phyloP scores from a whole-genome alignment of 768 basidiomycete species.

The Polyporus arcularius region DNA sequence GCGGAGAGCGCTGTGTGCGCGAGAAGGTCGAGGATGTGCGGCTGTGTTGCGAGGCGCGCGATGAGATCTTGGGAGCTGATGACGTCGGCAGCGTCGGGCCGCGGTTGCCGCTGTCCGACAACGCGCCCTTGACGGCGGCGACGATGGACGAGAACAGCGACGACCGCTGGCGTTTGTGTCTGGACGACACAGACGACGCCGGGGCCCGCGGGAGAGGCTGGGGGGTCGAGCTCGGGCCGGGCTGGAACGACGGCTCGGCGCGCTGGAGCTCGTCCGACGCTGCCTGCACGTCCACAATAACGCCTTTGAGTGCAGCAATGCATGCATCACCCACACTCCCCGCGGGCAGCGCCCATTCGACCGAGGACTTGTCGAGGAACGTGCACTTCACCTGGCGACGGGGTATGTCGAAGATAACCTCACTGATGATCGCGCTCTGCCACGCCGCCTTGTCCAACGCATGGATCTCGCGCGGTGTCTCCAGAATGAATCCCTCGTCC shows the following conservation, averaged over 20 bases:
- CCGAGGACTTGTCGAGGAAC: constrained; percentile 57
- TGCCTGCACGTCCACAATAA: constrained; percentile 53
- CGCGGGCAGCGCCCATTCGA: constrained; percentile 47
- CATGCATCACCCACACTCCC: constrained; percentile 34
- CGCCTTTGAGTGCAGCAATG: constrained; percentile 46
- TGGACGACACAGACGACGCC: constrained; percentile 9
- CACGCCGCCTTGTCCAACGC: constrained; percentile 63
- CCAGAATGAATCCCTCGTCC: constrained; percentile 45
- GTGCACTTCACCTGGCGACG: constrained; percentile 46
- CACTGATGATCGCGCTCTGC: constrained; percentile 52
- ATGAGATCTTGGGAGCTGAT: constrained; percentile 11
- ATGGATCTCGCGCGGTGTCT: constrained; percentile 53
- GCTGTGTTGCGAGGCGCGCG: constrained; percentile 9
- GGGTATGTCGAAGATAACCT: constrained; percentile 64
- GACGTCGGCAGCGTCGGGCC: constrained; percentile 15
- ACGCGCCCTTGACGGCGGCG: constrained; percentile 40
- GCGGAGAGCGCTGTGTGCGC: constrained; percentile 20
- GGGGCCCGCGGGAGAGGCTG: not conserved
- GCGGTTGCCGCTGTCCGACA: constrained; percentile 11
- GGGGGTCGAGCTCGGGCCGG: not conserved
- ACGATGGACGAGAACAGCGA: constrained; percentile 69
- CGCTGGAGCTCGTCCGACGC: constrained; percentile 21
- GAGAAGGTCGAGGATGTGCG: constrained; percentile 25
- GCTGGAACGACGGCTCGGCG: not conserved
- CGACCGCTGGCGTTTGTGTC: constrained; percentile 66